Evolutionary conservation across 768 basidiomycete species (phyloP).

Genomic region (Mycena olivaceomarginata): DNA sequence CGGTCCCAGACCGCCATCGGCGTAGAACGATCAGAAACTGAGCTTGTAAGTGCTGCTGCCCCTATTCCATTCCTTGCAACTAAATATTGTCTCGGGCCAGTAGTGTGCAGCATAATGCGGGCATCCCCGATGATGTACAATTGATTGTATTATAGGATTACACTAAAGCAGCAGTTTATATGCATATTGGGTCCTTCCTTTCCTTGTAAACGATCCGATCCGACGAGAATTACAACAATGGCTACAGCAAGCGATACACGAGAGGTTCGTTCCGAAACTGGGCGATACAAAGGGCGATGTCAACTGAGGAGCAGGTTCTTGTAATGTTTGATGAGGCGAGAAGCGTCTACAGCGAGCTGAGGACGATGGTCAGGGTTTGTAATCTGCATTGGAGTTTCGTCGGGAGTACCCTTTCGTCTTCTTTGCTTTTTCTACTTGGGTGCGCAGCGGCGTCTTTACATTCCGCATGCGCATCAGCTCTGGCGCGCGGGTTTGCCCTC

Average conservation of each 20-base stretch:
- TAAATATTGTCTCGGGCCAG: conserved; percentile 23
- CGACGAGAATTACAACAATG: conserved; percentile 12
- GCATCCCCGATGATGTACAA: conserved; percentile 8
- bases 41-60: conserved; percentile 65
- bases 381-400: background rate
- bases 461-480: conserved; percentile 53
- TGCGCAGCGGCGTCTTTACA: conserved; percentile 58
- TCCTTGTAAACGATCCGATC: background rate
- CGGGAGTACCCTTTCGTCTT: conserved; percentile 57
- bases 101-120: conserved; percentile 28
- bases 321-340: conserved; percentile 48
- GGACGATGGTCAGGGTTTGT: background rate
- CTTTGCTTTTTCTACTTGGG: conserved; percentile 57
- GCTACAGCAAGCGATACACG: conserved; percentile 22
- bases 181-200: conserved; percentile 13
- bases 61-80: background rate
- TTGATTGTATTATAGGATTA: conserved; percentile 34
- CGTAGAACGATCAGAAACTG: conserved; percentile 61
- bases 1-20: conserved; percentile 40
- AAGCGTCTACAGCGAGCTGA: conserved; percentile 48
- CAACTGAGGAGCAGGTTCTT: conserved; percentile 46
- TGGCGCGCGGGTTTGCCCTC: conserved; percentile 47
- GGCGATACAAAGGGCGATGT: conserved; percentile 6
- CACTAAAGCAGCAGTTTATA: conserved; percentile 36
- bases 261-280: background rate